Evolutionary conservation across 1,284 basidiomycete species (phyloP), one percentile per base, ranked within the genome.

Genomic region (Pisolithus thermaeus): DNA sequence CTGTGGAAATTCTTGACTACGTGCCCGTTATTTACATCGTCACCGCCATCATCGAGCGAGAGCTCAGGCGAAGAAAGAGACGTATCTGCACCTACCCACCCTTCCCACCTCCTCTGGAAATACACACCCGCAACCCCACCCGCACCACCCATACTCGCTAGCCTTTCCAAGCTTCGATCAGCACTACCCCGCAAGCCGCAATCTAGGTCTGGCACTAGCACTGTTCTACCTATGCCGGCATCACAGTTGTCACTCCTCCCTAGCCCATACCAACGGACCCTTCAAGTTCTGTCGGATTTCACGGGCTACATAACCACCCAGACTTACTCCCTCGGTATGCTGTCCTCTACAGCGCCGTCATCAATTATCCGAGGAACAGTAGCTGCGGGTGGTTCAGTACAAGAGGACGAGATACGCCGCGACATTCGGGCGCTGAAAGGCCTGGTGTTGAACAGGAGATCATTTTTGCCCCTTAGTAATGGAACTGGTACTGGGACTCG

Each of bases 1-100:
- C 65, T 88, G 23, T 87, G 84, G 83, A 70, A 78, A 35, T 78
- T 77, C 3, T 76, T 89, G 25, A 74, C 74, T 11, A 73, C 71
- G 2, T 78, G 70, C 43, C 70, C 80, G 2, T 56, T 78, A 7
- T 88, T 88, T 62, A 59, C 61, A 12, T 61, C 59, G 9, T 56
- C 62, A 32, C 12, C 51, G 16, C 52, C 50, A 27, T 2, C 50
- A 49, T 30, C 45, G 16, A 23, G 30, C n/a, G 28, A 28, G 35
- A 16, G 18, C n/a, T 32, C n/a, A 18, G 20, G 11, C 30, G 9
- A n/a, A 1, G 27, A 14, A 9, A 23, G 23, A 27, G 23, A n/a
- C 16, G 25, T 8, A 30, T 8, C 42, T 28, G 20, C 44, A 35
- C 18, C 60, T 27, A 64, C 59, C 46, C 63, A 58, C 43, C 64